Base-by-base conservation (phyloP, 768 basidiomycete species). In the Boletus bicolor region DNA sequence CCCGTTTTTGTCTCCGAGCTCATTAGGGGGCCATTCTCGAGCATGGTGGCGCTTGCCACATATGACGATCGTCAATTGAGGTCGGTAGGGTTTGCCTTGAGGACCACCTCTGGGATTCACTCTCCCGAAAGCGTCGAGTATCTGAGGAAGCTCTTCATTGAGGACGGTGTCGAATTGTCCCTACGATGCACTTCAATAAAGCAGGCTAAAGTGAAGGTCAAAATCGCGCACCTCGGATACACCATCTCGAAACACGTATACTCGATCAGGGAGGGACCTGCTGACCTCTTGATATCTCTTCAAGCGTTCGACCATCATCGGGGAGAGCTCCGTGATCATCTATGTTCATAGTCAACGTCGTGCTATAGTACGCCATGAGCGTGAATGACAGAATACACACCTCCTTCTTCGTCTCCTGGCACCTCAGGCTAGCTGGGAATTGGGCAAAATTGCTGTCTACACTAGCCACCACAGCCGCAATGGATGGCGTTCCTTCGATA, bases 391-490 rank as follows among this genome's bases (percentile, higher is more conserved):
- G 30, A 19, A 36, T 10, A 52, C 72, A 1, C 7, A 64, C 70
- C 61, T 72, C 70, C 38, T 65, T 58, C 44, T 46, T 67, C 7
- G 62, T 62, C 64, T 80, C 70, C 64, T 93, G 91, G 11, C 90
- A 77, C 30, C 81, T 67, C 59, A 93, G 48, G 60, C 87, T 89
- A 0, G 85, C 89, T 0, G 91, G 91, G 70, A 85, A 92, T 57
- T 91, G 89, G 0, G 83, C 85, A 60, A 89, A 91, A 3, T 75
- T 70, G 26, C 75, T 73, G 63, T 93, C 89, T 1, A 83, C 74
- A 55, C 83, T 92, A 0, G 87, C 91, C 3, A 93, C 91, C 10
- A 93, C 86, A 0, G 89, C 91, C 0, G 88, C 89, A 43, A 93
- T 87, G 0, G 89, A 91, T 3, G 91, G 91, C 1, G 89, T 85